phyloP scores from a whole-genome alignment of 2,329 filamentous ascomycete species.

The Trichoderma semiorbis region DNA sequence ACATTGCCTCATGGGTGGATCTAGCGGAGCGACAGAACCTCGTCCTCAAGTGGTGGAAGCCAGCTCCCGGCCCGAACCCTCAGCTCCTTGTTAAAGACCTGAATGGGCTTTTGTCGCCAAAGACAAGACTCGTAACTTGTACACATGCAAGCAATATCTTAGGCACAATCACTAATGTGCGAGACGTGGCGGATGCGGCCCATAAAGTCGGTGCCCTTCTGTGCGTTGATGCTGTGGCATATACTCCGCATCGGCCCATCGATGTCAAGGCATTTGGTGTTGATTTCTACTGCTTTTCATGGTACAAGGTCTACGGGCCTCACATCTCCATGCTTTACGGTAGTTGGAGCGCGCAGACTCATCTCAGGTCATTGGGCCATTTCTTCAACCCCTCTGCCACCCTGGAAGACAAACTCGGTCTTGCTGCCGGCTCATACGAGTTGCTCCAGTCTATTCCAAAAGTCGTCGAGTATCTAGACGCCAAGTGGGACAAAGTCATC shows the following conservation, averaged over 20 bases:
- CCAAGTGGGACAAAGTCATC: slow-evolving; percentile 50
- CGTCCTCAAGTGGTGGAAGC: slow-evolving; percentile 67
- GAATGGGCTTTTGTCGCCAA: slow-evolving; percentile 54
- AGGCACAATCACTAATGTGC: slow-evolving; percentile 65
- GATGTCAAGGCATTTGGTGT: slow-evolving; percentile 66
- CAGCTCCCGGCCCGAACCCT: slow-evolving; percentile 49
- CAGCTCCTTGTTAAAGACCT: slow-evolving; percentile 57
- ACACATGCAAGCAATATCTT: slow-evolving; percentile 74
- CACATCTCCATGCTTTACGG: slow-evolving; percentile 71
- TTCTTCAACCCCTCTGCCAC: slow-evolving; percentile 62
- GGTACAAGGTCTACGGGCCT: slow-evolving; percentile 81
- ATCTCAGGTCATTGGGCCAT: slow-evolving; percentile 56
- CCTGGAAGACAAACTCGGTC: slow-evolving; percentile 63
- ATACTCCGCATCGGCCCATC: slow-evolving; percentile 67
- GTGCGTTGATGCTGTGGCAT: slow-evolving; percentile 73
- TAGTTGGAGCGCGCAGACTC: slow-evolving; percentile 51
- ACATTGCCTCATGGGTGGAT: slow-evolving; percentile 69
- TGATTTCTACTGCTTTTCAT: slow-evolving; percentile 75
- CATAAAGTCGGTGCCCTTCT: slow-evolving; percentile 54
- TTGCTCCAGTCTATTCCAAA: slow-evolving; percentile 59
- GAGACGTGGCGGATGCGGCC: slow-evolving; percentile 51
- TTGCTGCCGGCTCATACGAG: slow-evolving; percentile 70
- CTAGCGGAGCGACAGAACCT: slow-evolving; percentile 60
- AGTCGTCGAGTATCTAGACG: slow-evolving; percentile 59
- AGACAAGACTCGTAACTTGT: slow-evolving; percentile 67